Evolutionary conservation across 352 stramenopile species (phyloP).

Genomic region (Globisporangium parvum): DNA sequence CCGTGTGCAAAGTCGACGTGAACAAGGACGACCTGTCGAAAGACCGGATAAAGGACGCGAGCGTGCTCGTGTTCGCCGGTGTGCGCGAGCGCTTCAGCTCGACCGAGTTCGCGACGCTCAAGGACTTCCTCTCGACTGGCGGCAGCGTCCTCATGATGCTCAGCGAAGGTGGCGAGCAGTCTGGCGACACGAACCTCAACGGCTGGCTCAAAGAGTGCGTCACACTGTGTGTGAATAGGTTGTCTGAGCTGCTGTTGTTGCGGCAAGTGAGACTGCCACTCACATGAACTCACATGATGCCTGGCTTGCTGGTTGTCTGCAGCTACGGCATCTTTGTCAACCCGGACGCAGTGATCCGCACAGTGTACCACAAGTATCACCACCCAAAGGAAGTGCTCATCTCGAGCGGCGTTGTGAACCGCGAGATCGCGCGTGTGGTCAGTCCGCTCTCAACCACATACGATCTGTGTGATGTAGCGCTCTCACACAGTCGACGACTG

Average conservation of each 20-base stretch:
- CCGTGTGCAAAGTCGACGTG: constrained; percentile 84
- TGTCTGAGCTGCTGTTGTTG: neutral
- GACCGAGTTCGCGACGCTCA: constrained; percentile 82
- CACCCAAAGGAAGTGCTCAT: constrained; percentile 96
- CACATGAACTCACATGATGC: neutral
- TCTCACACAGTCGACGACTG: neutral
- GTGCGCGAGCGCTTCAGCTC: constrained; percentile 88
- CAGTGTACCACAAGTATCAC: constrained; percentile 96
- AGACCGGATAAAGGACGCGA: constrained; percentile 84
- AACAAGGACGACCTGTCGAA: constrained; percentile 94
- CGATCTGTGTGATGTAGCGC: neutral
- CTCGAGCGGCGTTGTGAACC: constrained; percentile 91
- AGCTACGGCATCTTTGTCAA: constrained; percentile 87
- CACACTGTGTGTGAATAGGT: neutral
- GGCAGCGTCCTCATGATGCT: constrained; percentile 90
- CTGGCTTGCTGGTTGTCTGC: too few relatives aligned
- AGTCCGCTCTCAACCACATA: neutral
- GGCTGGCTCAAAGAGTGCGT: constrained; percentile 90
- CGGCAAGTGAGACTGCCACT: neutral
- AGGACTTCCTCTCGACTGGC: constrained; percentile 84
- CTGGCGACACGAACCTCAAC: constrained; percentile 93
- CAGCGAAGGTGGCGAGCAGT: constrained; percentile 87
- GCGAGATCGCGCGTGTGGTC: constrained; percentile 82
- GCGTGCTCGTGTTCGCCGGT: constrained; percentile 87
- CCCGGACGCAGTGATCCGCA: constrained; percentile 86